phyloP scores from a whole-genome alignment of 1,284 basidiomycete species.

The Cutaneotrichosporon mucoides region DNA sequence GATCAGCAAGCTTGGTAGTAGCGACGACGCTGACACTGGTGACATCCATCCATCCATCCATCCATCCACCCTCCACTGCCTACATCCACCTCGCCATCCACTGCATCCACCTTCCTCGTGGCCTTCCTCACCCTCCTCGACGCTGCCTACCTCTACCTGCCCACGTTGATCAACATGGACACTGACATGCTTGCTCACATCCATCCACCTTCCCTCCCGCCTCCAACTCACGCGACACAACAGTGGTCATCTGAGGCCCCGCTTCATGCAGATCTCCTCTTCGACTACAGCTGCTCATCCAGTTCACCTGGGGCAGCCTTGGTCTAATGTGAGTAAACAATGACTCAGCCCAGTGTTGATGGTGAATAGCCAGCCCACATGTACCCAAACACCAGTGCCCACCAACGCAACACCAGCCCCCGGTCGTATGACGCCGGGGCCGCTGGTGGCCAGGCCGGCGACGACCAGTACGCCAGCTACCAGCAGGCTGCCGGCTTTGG shows the following conservation, averaged over 20 bases:
- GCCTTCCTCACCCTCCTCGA: too few relatives aligned
- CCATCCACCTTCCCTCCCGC: too few relatives aligned
- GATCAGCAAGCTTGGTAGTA: too few relatives aligned
- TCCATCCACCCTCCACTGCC: too few relatives aligned
- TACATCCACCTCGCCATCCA: too few relatives aligned
- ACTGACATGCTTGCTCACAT: too few relatives aligned
- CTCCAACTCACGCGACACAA: not conserved
- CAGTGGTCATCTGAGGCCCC: slow-evolving; percentile 6
- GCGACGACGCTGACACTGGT: too few relatives aligned
- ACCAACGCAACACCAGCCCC: slow-evolving; percentile 34
- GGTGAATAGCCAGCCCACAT: slow-evolving; percentile 17
- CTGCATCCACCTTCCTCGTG: too few relatives aligned
- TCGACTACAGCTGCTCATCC: slow-evolving; percentile 18
- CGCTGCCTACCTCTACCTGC: too few relatives aligned
- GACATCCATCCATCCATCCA: too few relatives aligned
- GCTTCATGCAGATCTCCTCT: slow-evolving; percentile 28
- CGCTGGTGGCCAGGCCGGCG: slow-evolving; percentile 21
- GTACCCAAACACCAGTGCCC: slow-evolving; percentile 23
- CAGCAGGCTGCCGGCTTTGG: slow-evolving; percentile 17
- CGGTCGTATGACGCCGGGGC: slow-evolving; percentile 22
- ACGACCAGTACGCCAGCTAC: slow-evolving; percentile 23
- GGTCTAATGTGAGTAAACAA: slow-evolving; percentile 19
- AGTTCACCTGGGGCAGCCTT: slow-evolving; percentile 24
- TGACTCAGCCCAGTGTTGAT: too few relatives aligned
- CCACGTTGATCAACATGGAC: too few relatives aligned